Conservation (phyloP, 345 rosid species). For the Hevea brasiliensis region DNA sequence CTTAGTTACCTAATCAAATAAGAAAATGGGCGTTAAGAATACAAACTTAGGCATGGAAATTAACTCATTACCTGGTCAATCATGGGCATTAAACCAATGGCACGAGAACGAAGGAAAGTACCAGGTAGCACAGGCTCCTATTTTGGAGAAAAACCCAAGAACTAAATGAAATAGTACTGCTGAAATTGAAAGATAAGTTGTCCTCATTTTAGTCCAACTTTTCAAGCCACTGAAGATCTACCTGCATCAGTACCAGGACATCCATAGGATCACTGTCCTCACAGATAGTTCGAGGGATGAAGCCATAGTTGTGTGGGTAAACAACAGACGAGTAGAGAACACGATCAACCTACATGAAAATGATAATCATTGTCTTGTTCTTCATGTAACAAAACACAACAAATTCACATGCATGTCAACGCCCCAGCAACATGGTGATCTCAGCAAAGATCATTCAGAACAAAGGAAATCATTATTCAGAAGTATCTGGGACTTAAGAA, state of each 20-base stretch:
- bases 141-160: conserved; percentile 11
- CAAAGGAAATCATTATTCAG: not conserved
- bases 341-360: conserved; percentile 78
- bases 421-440: not conserved
- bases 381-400: not conserved
- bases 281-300: conserved; percentile 92
- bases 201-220: not conserved
- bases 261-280: conserved; percentile 99
- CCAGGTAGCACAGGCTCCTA: conserved; percentile 97
- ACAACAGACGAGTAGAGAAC: conserved; percentile 96
- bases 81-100: conserved; percentile 99
- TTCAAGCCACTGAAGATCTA: conserved; percentile 25
- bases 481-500: not conserved
- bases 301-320: conserved; percentile 98
- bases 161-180: conserved; percentile 4
- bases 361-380: not conserved
- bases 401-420: not conserved
- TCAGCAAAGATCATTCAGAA: not conserved
- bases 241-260: conserved; percentile 98
- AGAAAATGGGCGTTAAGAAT: not conserved
- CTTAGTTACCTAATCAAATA: not conserved
- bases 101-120: conserved; percentile 93
- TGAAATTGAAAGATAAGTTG: conserved; percentile 4
- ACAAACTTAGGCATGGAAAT: not conserved
- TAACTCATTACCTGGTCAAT: conserved; percentile 69